Percentiles rank a stretch among this genome's conserved stretches.
Conservation (phyloP, 2,329 filamentous ascomycete species). For the Talaromyces rugulosus region DNA sequence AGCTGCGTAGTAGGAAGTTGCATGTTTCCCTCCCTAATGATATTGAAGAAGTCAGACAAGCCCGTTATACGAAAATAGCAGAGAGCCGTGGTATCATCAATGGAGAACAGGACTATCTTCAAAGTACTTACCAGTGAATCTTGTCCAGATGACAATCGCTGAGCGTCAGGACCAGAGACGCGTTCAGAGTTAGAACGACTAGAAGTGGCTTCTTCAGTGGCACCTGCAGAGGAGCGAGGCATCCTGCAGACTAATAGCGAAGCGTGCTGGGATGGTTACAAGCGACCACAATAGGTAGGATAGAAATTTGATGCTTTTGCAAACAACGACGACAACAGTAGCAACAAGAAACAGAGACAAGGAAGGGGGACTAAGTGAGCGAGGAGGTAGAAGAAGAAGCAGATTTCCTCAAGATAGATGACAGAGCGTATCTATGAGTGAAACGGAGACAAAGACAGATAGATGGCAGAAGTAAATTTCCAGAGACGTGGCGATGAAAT, state of each 20-base stretch:
- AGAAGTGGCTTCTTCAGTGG: not conserved
- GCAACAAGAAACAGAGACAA: not conserved
- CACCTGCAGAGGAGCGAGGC: not conserved
- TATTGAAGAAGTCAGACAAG: not conserved
- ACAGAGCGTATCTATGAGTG: slow-evolving; percentile 9
- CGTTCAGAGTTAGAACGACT: not conserved
- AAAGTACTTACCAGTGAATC: slow-evolving; percentile 5
- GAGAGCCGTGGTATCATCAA: not conserved
- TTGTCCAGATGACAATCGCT: slow-evolving; percentile 1
- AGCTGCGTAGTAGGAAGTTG: slow-evolving; percentile 22
- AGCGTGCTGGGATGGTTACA: not conserved
- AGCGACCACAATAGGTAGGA: not conserved
- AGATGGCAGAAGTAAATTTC: slow-evolving; percentile 12
- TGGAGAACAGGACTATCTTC: not conserved
- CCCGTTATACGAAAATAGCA: not conserved
- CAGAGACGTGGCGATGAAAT: slow-evolving; percentile 7
- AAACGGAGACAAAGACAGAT: slow-evolving; percentile 9
- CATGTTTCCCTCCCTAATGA: slow-evolving; percentile 23
- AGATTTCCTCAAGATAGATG: slow-evolving; percentile 13
- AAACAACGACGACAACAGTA: not conserved
- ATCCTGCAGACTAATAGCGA: not conserved
- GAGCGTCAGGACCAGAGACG: not conserved
- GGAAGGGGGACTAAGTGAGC: not conserved
- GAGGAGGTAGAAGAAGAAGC: slow-evolving; percentile 9
- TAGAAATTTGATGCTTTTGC: not conserved